These are phyloP conservation scores for Phytophthora tentaculata DNA, from an alignment of 352 stramenopile genomes.

Conservation along the genomic window DNA sequence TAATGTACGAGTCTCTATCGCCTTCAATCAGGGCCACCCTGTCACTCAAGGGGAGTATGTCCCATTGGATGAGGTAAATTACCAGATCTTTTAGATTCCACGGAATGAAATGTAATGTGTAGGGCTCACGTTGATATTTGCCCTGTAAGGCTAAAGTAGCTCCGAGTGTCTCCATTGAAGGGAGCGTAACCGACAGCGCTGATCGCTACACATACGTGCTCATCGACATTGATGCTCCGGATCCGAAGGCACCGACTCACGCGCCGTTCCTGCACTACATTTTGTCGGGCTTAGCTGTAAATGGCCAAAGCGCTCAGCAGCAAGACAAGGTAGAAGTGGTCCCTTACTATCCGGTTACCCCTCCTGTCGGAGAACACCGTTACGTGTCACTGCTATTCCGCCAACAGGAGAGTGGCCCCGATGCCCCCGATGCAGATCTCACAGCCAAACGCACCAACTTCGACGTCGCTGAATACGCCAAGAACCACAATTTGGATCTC, in stretches of 20 bases:
- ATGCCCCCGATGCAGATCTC: slow-evolving; percentile 29
- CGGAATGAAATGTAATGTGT: neutral
- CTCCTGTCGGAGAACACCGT: slow-evolving; percentile 56
- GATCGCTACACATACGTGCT: slow-evolving; percentile 68
- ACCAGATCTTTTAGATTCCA: slow-evolving; percentile 7
- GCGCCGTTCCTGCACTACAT: slow-evolving; percentile 80
- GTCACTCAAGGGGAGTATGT: slow-evolving; percentile 36
- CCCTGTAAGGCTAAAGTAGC: slow-evolving; percentile 36
- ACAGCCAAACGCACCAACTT: slow-evolving; percentile 52
- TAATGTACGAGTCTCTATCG: slow-evolving; percentile 31
- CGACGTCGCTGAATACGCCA: slow-evolving; percentile 49
- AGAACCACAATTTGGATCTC: slow-evolving; percentile 40
- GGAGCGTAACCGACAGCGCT: slow-evolving; percentile 1
- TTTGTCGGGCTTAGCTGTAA: slow-evolving; percentile 34
- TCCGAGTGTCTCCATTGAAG: slow-evolving; percentile 39
- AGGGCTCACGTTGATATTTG: neutral
- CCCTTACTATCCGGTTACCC: slow-evolving; percentile 67
- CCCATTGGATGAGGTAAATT: slow-evolving; percentile 47
- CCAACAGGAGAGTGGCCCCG: slow-evolving; percentile 25
- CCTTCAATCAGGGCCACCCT: slow-evolving; percentile 28
- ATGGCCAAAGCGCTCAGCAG: slow-evolving; percentile 13
- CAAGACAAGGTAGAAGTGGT: slow-evolving; percentile 39
- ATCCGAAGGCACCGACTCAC: slow-evolving; percentile 56
- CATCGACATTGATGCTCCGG: slow-evolving; percentile 73
- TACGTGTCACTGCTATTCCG: slow-evolving; percentile 64